Evolutionary conservation across 208 protist genomes (phyloP).

Genomic region (Trypanosoma platydactyli): DNA sequence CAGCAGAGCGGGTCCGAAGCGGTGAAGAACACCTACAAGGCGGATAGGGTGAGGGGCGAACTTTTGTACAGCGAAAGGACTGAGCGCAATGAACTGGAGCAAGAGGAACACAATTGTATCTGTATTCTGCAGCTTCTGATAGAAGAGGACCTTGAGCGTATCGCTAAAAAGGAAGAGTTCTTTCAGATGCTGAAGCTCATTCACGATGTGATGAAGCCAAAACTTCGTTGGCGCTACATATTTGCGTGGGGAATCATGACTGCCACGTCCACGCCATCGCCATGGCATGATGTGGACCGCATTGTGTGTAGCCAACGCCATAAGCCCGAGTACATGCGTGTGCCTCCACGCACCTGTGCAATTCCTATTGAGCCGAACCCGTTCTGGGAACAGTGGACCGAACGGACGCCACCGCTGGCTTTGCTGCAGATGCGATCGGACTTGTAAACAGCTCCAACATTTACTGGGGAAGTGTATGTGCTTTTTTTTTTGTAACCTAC

Average conservation of each 20-base stretch:
- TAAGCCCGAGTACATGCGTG: conserved; percentile 18
- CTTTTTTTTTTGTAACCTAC: conserved; percentile 9
- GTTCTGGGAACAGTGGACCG: background rate
- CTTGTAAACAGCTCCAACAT: no score
- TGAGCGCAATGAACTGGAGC: background rate
- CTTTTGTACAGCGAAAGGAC: conserved; percentile 16
- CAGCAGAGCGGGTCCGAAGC: background rate
- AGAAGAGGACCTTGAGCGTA: conserved; percentile 6
- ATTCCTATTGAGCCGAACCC: conserved; percentile 20
- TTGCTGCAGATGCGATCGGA: conserved; percentile 11
- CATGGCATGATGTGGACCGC: conserved; percentile 5
- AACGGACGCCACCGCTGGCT: no score
- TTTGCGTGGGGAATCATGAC: conserved; percentile 24
- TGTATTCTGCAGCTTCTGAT: conserved; percentile 1
- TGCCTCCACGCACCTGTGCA: background rate
- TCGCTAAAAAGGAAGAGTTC: conserved; percentile 2
- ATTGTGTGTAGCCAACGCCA: conserved; percentile 15
- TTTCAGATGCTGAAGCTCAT: conserved; percentile 3
- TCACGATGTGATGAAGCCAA: conserved; percentile 20
- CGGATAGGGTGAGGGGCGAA: background rate
- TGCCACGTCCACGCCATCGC: background rate
- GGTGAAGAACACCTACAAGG: background rate
- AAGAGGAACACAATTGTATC: conserved; percentile 6
- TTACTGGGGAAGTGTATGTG: background rate
- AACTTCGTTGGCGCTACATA: conserved; percentile 15